Evolutionary conservation across 495 filamentous ascomycete species (phyloP).

Genomic region (Elaphomyces granulatus): DNA sequence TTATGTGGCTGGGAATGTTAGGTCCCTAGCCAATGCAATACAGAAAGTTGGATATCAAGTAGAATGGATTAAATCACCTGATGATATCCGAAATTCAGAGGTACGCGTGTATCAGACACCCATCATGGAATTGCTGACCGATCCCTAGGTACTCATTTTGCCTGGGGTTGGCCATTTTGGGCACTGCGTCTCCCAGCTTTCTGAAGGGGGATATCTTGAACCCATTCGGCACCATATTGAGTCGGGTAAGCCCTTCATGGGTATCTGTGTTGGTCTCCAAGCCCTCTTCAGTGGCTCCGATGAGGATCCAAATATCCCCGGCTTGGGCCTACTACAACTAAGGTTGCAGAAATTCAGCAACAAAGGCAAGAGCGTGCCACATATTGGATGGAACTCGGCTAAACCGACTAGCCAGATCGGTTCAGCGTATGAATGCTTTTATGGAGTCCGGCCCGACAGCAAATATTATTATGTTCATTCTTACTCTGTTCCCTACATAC

Average conservation of each 20-base stretch:
- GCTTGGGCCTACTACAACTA: slow-evolving; percentile 60
- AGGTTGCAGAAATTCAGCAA: slow-evolving; percentile 64
- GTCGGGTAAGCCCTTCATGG: slow-evolving; percentile 90
- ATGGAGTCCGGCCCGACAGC: slow-evolving; percentile 59
- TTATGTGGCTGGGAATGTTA: slow-evolving; percentile 76
- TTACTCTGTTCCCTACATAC: slow-evolving; percentile 66
- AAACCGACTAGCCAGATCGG: slow-evolving; percentile 34
- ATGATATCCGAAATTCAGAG: slow-evolving; percentile 71
- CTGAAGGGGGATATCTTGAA: slow-evolving; percentile 62
- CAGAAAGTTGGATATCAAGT: slow-evolving; percentile 86
- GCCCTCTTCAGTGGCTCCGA: slow-evolving; percentile 74
- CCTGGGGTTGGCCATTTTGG: slow-evolving; percentile 97
- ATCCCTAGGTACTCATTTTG: slow-evolving; percentile 63
- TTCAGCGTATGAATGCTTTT: slow-evolving; percentile 42
- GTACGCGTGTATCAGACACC: slow-evolving; percentile 30
- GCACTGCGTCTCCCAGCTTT: slow-evolving; percentile 76
- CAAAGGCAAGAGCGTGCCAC: slow-evolving; percentile 72
- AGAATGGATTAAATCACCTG: slow-evolving; percentile 77
- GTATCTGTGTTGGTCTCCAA: slow-evolving; percentile 90
- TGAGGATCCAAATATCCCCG: slow-evolving; percentile 54
- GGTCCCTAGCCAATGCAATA: slow-evolving; percentile 91
- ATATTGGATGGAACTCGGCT: slow-evolving; percentile 97
- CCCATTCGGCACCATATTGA: slow-evolving; percentile 68
- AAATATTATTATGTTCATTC: slow-evolving; percentile 99
- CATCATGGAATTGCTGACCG: slow-evolving; percentile 11